phyloP scores from a whole-genome alignment of 805 yeast species.

The Nakazawaea siamensis region DNA sequence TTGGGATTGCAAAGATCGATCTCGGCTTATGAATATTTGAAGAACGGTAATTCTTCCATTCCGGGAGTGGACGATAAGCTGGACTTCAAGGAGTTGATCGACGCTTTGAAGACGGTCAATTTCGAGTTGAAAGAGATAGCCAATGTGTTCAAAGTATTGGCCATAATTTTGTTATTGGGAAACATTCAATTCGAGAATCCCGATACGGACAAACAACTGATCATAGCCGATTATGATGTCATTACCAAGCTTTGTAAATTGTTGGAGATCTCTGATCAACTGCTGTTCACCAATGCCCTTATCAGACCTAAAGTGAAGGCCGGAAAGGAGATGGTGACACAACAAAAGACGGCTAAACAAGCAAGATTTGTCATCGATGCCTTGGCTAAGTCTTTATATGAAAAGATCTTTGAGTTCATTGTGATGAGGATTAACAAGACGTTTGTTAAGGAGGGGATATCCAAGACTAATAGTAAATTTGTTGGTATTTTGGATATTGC shows the following conservation, averaged over 20 bases:
- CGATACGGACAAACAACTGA: conserved; percentile 66
- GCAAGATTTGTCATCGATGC: conserved; percentile 82
- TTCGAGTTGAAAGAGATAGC: conserved; percentile 46
- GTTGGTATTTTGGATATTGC: conserved; percentile 57
- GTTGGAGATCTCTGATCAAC: conserved; percentile 51
- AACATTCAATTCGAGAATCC: conserved; percentile 65
- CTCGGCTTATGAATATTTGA: conserved; percentile 50
- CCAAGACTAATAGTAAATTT: conserved; percentile 23
- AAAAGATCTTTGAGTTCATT: conserved; percentile 68
- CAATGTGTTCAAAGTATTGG: conserved; percentile 56
- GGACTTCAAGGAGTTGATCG: conserved; percentile 54
- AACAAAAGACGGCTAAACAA: conserved; percentile 70
- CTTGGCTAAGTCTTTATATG: conserved; percentile 79
- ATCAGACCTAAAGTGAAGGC: conserved; percentile 82
- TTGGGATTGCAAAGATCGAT: conserved; percentile 32
- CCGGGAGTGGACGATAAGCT: conserved; percentile 68
- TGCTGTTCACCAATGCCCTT: conserved; percentile 48
- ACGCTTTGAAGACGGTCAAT: conserved; percentile 70
- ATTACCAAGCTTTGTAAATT: conserved; percentile 46
- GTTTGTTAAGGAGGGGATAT: conserved; percentile 27
- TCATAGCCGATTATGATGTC: conserved; percentile 36
- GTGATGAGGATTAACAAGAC: conserved; percentile 70
- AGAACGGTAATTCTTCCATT: conserved; percentile 42
- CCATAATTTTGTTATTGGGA: conserved; percentile 79
- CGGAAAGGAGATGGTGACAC: conserved; percentile 79